phyloP scores from a whole-genome alignment of 2,329 filamentous ascomycete species.

The Triangularia setosa region DNA sequence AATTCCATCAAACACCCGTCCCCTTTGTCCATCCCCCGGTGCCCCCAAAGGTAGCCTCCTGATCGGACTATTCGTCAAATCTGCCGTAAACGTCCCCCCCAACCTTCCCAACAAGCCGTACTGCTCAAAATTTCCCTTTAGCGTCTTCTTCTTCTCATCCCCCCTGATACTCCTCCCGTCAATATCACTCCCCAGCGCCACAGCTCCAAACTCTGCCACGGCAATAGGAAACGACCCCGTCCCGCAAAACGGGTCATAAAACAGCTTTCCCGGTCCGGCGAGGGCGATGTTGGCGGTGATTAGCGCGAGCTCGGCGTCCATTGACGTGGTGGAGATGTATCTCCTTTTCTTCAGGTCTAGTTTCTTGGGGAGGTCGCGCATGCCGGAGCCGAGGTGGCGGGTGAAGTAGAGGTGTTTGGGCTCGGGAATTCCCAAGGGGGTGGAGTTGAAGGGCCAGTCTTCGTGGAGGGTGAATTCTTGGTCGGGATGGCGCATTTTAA shows the following conservation, averaged over 20 bases:
- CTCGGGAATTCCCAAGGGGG: slow-evolving; percentile 44
- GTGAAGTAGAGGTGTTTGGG: slow-evolving; percentile 67
- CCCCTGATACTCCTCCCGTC: slow-evolving; percentile 86
- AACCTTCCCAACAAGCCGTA: slow-evolving; percentile 66
- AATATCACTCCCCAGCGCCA: slow-evolving; percentile 84
- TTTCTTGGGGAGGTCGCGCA: slow-evolving; percentile 62
- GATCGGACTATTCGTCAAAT: slow-evolving; percentile 84
- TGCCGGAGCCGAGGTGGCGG: slow-evolving; percentile 63
- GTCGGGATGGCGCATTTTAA: slow-evolving; percentile 70
- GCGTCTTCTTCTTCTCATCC: slow-evolving; percentile 51
- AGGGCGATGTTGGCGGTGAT: slow-evolving; percentile 88
- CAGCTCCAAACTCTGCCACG: slow-evolving; percentile 83
- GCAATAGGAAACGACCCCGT: slow-evolving; percentile 91
- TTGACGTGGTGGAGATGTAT: slow-evolving; percentile 94
- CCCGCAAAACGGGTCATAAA: slow-evolving; percentile 94
- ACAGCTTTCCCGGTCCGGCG: slow-evolving; percentile 75
- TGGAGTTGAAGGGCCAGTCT: slow-evolving; percentile 62
- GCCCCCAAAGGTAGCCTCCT: slow-evolving; percentile 39
- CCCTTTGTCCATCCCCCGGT: slow-evolving; percentile 20
- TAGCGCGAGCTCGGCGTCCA: slow-evolving; percentile 91
- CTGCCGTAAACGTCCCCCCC: slow-evolving; percentile 76
- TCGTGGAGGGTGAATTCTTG: slow-evolving; percentile 79
- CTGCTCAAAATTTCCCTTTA: slow-evolving; percentile 73
- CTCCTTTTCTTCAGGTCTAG: slow-evolving; percentile 89
- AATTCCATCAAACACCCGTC: slow-evolving; percentile 75